Percentiles rank a stretch among this genome's conserved stretches.
Evolutionary conservation across 108 stramenopile species (phyloP).

Genomic region (Licmophora abbreviata): DNA sequence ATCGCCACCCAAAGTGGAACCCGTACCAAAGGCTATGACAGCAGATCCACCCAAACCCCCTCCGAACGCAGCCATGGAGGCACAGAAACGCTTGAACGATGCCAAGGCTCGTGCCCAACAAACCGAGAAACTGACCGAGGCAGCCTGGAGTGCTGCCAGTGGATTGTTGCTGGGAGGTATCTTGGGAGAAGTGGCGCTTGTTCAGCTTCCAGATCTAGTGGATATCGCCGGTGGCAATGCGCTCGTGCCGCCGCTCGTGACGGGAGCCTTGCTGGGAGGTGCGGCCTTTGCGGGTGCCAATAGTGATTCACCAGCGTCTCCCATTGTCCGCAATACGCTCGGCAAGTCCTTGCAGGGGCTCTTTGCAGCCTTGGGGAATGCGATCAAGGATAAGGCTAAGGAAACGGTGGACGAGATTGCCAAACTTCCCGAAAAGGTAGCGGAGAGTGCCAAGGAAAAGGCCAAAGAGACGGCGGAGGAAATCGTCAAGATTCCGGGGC

Average conservation of each 20-base stretch:
- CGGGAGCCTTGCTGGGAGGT: conserved; percentile 22
- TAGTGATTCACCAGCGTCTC: conserved; percentile 24
- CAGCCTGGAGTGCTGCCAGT: too few species aligned
- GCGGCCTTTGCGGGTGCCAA: conserved; percentile 27
- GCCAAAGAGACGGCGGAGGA: conserved; percentile 15
- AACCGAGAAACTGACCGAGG: too few species aligned
- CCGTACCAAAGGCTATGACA: too few species aligned
- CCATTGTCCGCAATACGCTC: conserved; percentile 26
- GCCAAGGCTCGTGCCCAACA: too few species aligned
- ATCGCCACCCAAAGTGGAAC: too few species aligned
- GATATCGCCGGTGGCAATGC: too few species aligned
- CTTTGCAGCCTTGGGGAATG: conserved; percentile 8
- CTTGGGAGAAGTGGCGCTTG: too few species aligned
- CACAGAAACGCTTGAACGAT: too few species aligned
- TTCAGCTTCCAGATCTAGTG: too few species aligned
- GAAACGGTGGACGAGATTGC: conserved; percentile 55
- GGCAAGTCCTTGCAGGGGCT: conserved; percentile 21
- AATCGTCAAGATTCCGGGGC: conserved; percentile 17
- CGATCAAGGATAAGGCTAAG: conserved; percentile 6
- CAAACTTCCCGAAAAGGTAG: conserved; percentile 25
- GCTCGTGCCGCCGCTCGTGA: conserved; percentile 33
- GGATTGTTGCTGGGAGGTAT: too few species aligned
- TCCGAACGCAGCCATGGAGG: too few species aligned
- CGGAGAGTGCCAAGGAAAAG: conserved; percentile 11
- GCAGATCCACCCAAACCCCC: too few species aligned